Conservation (phyloP, 305 asterid genomes). For the Striga hermonthica region DNA sequence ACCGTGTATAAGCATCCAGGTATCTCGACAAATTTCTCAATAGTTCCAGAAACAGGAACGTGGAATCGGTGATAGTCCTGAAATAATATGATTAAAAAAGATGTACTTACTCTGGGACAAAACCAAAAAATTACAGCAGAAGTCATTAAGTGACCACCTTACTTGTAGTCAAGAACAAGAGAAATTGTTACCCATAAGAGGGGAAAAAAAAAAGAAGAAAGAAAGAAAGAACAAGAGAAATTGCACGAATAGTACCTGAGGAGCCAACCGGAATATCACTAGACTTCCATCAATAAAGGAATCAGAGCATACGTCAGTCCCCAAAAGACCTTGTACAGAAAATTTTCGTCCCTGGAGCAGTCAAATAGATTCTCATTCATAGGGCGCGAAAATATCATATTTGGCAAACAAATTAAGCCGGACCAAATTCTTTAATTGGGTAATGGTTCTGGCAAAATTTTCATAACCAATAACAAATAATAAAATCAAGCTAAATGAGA, state of each 20-base stretch:
- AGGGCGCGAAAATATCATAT: slow-evolving; percentile 12
- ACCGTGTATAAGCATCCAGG: slow-evolving; percentile 84
- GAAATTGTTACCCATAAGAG: slow-evolving; percentile 19
- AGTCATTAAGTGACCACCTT: slow-evolving; percentile 5
- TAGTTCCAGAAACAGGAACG: slow-evolving; percentile 85
- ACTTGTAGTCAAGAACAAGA: slow-evolving; percentile 23
- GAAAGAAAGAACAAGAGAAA: slow-evolving; percentile 2
- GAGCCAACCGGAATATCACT: slow-evolving; percentile 97
- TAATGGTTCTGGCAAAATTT: not conserved
- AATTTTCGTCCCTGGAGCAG: slow-evolving; percentile 76
- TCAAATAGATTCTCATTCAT: slow-evolving; percentile 26
- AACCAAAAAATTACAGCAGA: slow-evolving; percentile 26
- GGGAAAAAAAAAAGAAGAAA: too few species aligned
- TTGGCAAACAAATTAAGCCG: not conserved
- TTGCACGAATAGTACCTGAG: slow-evolving; percentile 62
- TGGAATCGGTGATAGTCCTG: slow-evolving; percentile 99
- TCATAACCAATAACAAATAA: not conserved
- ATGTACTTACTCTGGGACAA: not conserved
- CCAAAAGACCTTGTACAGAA: slow-evolving; percentile 87
- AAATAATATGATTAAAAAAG: slow-evolving; percentile 26
- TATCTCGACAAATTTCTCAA: slow-evolving; percentile 74
- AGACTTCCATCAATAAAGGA: slow-evolving; percentile 71
- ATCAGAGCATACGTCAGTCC: slow-evolving; percentile 59
- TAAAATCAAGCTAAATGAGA: not conserved
- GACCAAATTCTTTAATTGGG: slow-evolving; percentile 23